Evolutionary conservation across 75 land plant genomes (phyloP), one percentile per base, ranked within the genome.

Genomic region (Cunninghamia lanceolata): DNA sequence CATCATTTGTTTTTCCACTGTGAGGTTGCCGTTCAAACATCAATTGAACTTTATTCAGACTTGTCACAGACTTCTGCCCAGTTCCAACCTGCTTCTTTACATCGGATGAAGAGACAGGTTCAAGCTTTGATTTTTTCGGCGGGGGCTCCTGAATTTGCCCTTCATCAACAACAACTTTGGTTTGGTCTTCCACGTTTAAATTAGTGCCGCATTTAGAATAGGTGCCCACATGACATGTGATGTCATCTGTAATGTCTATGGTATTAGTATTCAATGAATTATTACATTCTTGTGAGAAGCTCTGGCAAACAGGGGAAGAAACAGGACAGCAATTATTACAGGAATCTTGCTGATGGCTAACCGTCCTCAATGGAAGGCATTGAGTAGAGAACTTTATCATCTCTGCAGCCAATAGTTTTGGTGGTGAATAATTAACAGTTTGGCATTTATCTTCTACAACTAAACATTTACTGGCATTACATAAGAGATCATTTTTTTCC

Each of bases 381-480:
- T 92, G 93, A 40, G 93, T 63, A 43, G 59, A 81, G 78, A 97
- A 95, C 45, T 36, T 77, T 2, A 83, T 82, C 40, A 98, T 91
- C 89, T 98, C 99, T 50, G n/a, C 75, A 89, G 83, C 89, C 63
- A 98, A 88, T 74, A 94, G 86, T 83, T 91, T 94, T 32, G 86
- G 96, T 76, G 83, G 87, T 21, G 87, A 43, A 83, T 97, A 96
- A 86, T 94, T 85, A 15, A 85, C 73, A 32, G 87, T 86, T 40
- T 32, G 89, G 85, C 99, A 96, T 85, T 90, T 88, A 15, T 94
- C 95, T 78, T 91, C 94, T 78, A 91, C 90, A 56, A 88, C 88
- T 14, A 87, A 28, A 87, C 99, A 98, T 39, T 87, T 86, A 53
- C 95, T 95, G 85, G 97, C 98, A 92, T 98, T 98, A 34, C 89